phyloP scores from a whole-genome alignment of 176 grass and related monocot species.

The Microstegium vimineum region DNA sequence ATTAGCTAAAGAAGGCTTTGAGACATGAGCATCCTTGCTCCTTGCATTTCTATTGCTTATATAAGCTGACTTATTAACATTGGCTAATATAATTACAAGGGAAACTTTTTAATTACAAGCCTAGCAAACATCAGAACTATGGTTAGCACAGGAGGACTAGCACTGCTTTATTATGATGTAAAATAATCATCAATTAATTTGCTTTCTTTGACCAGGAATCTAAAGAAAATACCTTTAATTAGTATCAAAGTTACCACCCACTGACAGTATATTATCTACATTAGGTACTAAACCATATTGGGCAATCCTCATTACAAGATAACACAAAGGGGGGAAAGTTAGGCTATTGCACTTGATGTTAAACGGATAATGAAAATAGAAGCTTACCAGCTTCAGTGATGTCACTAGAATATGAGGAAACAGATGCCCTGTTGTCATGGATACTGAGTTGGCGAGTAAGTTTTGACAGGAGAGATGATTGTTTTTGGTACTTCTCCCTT shows the following conservation, averaged over 20 bases:
- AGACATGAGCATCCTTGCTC: not conserved
- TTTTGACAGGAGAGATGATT: conserved; percentile 85
- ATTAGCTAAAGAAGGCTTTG: not conserved
- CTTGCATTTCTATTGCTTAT: not conserved
- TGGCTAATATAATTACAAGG: not conserved
- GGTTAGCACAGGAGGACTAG: not conserved
- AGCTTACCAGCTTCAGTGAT: conserved; percentile 51
- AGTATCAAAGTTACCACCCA: not conserved
- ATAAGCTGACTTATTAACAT: not conserved
- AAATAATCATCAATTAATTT: conserved; percentile 14
- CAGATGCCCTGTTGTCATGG: conserved; percentile 78
- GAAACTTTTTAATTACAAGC: not conserved
- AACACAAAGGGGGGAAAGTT: not conserved
- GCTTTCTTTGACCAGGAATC: not conserved
- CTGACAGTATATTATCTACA: not conserved
- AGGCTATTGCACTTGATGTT: not conserved
- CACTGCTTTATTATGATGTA: not conserved
- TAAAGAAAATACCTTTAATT: not conserved
- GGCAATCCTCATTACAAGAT: not conserved
- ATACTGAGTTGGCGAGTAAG: conserved; percentile 88
- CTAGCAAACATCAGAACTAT: not conserved
- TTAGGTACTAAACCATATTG: not conserved
- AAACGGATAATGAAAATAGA: not conserved
- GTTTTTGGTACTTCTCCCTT: conserved; percentile 82
- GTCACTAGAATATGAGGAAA: conserved; percentile 56